A percentile compares a stretch with the other conserved stretches of the same genome.
These are phyloP conservation scores for Dunaliella sp. DNA, from an alignment of 139 green algal species.

Conservation along the genomic window DNA sequence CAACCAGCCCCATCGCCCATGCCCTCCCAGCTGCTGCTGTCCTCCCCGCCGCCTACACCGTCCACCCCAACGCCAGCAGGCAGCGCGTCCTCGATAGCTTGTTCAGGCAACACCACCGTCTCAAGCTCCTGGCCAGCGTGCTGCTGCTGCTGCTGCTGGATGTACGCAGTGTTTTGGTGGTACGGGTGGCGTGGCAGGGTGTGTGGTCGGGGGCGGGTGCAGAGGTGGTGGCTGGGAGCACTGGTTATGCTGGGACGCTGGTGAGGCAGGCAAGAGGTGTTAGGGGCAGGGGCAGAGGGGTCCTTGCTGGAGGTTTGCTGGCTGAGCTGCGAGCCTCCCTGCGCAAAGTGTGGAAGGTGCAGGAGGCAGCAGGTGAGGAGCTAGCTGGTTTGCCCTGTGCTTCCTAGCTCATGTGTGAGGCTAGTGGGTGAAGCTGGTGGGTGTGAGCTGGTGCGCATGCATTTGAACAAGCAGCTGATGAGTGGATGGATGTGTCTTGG, in stretches of 20 bases:
- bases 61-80: not conserved
- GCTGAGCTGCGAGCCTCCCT: not conserved
- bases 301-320: not conserved
- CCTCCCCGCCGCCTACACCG: too few relatives aligned
- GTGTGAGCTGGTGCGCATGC: too few relatives aligned
- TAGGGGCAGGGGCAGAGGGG: not conserved
- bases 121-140: not conserved
- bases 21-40: not conserved
- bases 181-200: not conserved
- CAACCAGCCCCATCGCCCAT: too few relatives aligned
- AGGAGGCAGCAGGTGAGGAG: too few relatives aligned
- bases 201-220: not conserved
- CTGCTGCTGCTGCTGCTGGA: slow-evolving; percentile 1
- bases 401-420: too few relatives aligned
- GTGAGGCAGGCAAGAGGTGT: not conserved
- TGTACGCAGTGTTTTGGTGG: not conserved
- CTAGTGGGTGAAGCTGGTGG: too few relatives aligned
- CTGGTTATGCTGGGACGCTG: not conserved
- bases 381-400: too few relatives aligned
- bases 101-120: not conserved
- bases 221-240: not conserved
- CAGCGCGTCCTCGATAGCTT: not conserved
- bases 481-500: too few relatives aligned
- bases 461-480: too few relatives aligned
- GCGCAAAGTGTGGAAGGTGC: not conserved